Conservation (phyloP, 192 early-diverging fungal species). For the Haplosporangium gracile region DNA sequence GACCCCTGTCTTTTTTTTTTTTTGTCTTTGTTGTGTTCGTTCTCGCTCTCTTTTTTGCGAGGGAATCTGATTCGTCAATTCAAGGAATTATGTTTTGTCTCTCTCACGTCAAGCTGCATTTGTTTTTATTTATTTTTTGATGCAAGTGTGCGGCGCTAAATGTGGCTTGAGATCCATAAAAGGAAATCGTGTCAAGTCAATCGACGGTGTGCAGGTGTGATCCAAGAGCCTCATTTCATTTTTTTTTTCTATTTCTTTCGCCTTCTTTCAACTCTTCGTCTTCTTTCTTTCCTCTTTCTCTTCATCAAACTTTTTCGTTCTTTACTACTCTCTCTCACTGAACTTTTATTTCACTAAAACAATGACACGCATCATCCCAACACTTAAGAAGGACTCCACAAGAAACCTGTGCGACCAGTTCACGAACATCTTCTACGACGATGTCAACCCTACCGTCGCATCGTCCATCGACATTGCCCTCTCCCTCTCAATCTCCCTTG, state of each 20-base stretch:
- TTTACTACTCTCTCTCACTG: neutral
- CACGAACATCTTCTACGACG: conserved; percentile 34
- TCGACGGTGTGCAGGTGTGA: no score
- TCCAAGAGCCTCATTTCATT: neutral
- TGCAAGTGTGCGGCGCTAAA: neutral
- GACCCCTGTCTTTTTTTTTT: no score
- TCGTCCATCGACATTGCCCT: neutral
- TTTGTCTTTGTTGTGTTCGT: no score
- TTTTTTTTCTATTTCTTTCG: neutral
- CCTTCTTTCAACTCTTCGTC: neutral
- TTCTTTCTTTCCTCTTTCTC: conserved; percentile 9
- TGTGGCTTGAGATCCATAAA: neutral
- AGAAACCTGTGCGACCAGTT: conserved; percentile 39
- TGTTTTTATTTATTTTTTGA: neutral
- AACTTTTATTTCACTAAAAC: neutral
- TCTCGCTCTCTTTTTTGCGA: no score
- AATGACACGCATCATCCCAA: neutral
- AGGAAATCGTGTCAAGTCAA: neutral
- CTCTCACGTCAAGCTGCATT: no score
- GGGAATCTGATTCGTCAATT: neutral
- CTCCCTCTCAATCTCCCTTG: neutral
- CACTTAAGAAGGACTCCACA: conserved; percentile 23
- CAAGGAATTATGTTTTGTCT: neutral
- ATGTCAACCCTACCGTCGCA: neutral
- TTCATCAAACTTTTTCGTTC: neutral